Conservation (phyloP, 208 protist genomes). For the Angomonas deanei region DNA sequence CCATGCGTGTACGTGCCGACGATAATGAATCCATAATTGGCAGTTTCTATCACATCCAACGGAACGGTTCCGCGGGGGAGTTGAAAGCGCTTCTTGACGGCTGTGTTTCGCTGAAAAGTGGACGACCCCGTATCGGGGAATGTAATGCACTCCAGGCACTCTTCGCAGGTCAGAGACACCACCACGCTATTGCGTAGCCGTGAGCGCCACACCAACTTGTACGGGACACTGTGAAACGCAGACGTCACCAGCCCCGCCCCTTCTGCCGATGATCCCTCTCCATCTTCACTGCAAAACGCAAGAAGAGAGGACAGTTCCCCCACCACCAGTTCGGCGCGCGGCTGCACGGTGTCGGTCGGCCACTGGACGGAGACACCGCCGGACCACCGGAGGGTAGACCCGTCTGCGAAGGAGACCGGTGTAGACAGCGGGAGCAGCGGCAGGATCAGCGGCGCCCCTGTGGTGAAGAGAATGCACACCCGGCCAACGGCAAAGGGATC, state of each 20-base stretch:
- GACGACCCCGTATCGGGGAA: constrained; percentile 13
- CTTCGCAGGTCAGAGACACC: constrained; percentile 70
- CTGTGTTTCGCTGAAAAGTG: neutral
- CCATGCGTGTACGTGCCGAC: constrained; percentile 70
- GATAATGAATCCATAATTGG: constrained; percentile 39
- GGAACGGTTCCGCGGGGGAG: constrained; percentile 59
- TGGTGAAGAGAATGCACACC: constrained; percentile 32
- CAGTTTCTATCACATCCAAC: constrained; percentile 58
- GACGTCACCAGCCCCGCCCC: constrained; percentile 12
- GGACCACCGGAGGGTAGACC: neutral
- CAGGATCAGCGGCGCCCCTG: constrained; percentile 28
- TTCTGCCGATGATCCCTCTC: neutral
- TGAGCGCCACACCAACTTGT: constrained; percentile 49
- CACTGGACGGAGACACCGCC: neutral
- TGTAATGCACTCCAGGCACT: constrained; percentile 41
- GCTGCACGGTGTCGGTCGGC: constrained; percentile 1
- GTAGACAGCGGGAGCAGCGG: constrained; percentile 6
- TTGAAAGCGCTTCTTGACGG: constrained; percentile 16
- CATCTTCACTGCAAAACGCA: neutral
- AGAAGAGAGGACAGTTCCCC: constrained; percentile 20
- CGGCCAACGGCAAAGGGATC: constrained; percentile 33
- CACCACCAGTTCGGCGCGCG: constrained; percentile 43
- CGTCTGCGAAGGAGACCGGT: constrained; percentile 6
- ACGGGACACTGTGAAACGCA: constrained; percentile 55
- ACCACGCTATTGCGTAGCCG: constrained; percentile 26